Evolutionary conservation across 108 stramenopile species (phyloP).

Genomic region (Skeletonema marinoi): DNA sequence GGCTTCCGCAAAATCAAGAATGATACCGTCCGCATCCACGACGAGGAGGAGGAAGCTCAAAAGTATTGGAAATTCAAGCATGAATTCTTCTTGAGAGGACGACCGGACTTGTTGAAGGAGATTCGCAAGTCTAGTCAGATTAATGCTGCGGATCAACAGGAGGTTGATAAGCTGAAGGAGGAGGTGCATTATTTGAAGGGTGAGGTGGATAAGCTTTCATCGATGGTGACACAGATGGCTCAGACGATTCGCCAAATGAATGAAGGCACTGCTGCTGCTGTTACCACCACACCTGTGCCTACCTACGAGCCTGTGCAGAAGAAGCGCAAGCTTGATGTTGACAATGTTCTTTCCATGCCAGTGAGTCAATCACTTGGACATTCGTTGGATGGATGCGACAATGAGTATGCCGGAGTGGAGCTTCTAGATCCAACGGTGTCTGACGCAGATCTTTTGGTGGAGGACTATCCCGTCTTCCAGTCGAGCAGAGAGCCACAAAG

Average conservation of each 20-base stretch:
- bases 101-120: constrained; percentile 72
- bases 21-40: constrained; percentile 69
- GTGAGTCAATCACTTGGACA: constrained; percentile 13
- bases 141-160: constrained; percentile 71
- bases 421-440: constrained; percentile 48
- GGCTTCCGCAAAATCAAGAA: constrained; percentile 85
- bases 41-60: constrained; percentile 47
- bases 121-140: constrained; percentile 79
- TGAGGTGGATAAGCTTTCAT: constrained; percentile 53
- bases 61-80: constrained; percentile 86
- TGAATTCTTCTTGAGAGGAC: constrained; percentile 74
- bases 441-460: constrained; percentile 49
- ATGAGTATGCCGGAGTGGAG: constrained; percentile 12
- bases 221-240: constrained; percentile 47
- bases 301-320: constrained; percentile 32
- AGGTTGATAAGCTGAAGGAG: constrained; percentile 70
- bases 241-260: constrained; percentile 10
- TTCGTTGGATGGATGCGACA: constrained; percentile 19
- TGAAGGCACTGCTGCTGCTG: not conserved
- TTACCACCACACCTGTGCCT: not conserved
- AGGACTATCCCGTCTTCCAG: constrained; percentile 18
- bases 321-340: constrained; percentile 40
- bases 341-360: constrained; percentile 14
- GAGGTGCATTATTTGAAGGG: constrained; percentile 61
- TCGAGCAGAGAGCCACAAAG: constrained; percentile 9